Base-by-base conservation (phyloP, 2,329 filamentous ascomycete genomes). In the Lasiodiplodia theobromae region DNA sequence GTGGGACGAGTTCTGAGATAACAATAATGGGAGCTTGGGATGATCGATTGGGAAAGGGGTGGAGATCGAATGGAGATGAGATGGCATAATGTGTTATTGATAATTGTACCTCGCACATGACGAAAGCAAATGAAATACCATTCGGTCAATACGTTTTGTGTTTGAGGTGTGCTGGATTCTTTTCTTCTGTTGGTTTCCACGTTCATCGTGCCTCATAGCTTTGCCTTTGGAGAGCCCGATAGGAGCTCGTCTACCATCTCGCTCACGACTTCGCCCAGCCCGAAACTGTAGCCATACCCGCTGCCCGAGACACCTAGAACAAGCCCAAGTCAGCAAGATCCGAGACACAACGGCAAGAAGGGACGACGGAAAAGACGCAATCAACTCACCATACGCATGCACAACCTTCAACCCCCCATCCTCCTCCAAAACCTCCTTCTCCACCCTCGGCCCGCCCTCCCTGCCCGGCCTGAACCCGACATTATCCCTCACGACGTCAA, bases 221-320 rank as follows among this genome's bases (percentile, higher is more conserved):
- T 68, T 40, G 56, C 66, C 40, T 53, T 52, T 2, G 56, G 7
- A 2, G 56, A 16, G 3, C 7, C 21, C 4, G 28, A 68, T 7
- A 69, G 18, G n/a, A 57, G 53, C 47, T 69, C 69, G 11, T 69
- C 69, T 37, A 71, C 69, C 16, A 71, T 47, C 14, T 71, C 64
- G 23, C 66, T 53, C 23, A 69, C 69, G 14, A 64, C 69, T n/a
- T 69, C 60, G 5, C 49, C 71, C 47, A 75, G 31, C 8, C 74
- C 74, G 58, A 75, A 76, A 57, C 74, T 74, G 68, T 73, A 76
- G 47, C 72, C 71, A 69, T 74, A 77, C 11, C 75, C 75, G 5
- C 75, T 75, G 14, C 71, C 73, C 60, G 69, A 71, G 16, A 70
- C 63, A 31, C 69, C 69, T 70, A n/a, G 25, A 7, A 12, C 28